phyloP scores from a whole-genome alignment of 352 stramenopile genomes.

The Globisporangium solare region DNA sequence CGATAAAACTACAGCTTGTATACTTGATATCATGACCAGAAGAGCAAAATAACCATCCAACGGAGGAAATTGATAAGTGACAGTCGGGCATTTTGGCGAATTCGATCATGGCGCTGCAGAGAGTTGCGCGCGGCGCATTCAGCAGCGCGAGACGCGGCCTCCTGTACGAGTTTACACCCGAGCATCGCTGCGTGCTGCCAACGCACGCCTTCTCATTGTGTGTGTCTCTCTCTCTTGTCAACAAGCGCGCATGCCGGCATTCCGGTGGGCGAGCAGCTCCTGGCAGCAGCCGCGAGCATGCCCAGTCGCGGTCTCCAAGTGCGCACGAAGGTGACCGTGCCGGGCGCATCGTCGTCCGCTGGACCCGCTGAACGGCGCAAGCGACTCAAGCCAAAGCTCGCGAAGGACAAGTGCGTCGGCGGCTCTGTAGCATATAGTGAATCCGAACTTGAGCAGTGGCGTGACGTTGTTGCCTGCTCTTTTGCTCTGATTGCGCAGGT shows the following conservation, averaged over 20 bases:
- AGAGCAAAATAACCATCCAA: not conserved
- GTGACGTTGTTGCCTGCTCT: too few species aligned
- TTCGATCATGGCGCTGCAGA: not conserved
- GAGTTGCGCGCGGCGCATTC: not conserved
- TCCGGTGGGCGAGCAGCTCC: not conserved
- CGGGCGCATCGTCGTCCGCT: conserved; percentile 1
- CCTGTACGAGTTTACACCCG: too few species aligned
- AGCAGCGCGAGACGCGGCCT: not conserved
- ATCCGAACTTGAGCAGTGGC: too few species aligned
- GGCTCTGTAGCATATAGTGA: too few species aligned
- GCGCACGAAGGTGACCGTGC: conserved; percentile 37
- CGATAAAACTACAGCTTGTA: too few species aligned
- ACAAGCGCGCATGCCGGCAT: not conserved
- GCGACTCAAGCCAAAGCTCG: conserved; percentile 43
- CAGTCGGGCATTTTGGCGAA: not conserved
- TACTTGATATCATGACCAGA: too few species aligned
- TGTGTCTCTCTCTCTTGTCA: too few species aligned
- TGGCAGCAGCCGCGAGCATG: not conserved
- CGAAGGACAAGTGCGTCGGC: conserved; percentile 39
- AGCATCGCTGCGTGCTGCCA: too few species aligned
- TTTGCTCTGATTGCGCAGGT: conserved; percentile 26
- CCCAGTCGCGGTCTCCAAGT: not conserved
- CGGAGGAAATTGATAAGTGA: not conserved
- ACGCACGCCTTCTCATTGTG: too few species aligned
- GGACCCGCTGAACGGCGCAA: conserved; percentile 17